Evolutionary conservation across 139 green algal species (phyloP), one percentile per base, ranked within the genome.

Genomic region (Edaphochlamys debaryana): DNA sequence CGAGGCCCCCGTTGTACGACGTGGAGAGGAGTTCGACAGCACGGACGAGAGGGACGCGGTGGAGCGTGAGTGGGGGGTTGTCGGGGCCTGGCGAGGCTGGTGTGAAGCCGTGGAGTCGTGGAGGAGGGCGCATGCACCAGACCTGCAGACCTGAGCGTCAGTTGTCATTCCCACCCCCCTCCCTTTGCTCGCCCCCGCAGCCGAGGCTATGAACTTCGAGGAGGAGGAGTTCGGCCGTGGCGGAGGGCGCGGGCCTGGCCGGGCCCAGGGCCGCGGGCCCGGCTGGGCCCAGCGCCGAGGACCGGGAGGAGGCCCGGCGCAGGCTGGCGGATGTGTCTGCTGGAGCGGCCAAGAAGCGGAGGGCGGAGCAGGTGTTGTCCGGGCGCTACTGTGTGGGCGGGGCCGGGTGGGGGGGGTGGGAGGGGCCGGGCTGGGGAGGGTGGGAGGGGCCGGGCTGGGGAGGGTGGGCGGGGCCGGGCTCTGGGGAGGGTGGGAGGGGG

Each of bases 1-100:
- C 4, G 75, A 82, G 64, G 77, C 56, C 30, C 64, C 38, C 4
- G n/a, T 37, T 22, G 64, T 74, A 84, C 48, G 77, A 84, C 27
- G 77, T 76, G 64, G 77, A 84, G 77, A 84, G 36, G 77, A 84
- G 41, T 84, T 60, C 29, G 77, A 75, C 77, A 84, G 77, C 64
- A 58, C 45, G 34, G 77, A 84, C 15, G 77, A 84, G 77, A 64
- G 75, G 64, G 77, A 75, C 34, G 77, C 64, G 45, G 64, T 76
- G 3, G 42, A 81, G 63, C 74, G 74, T 81, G 60, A 81, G 74
- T 71, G 29, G n/a, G n/a, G n/a, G n/a, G n/a, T n/a, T n/a, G n/a
- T n/a, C n/a, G n/a, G n/a, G n/a, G n/a, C n/a, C n/a, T n/a, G n/a
- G n/a, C n/a, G n/a, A n/a, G n/a, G n/a, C n/a, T n/a, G n/a, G n/a